Percentiles rank a stretch among this genome's conserved stretches.
Conservation (phyloP, 2,329 filamentous ascomycete species). For the Decorospora gaudefroyi region DNA sequence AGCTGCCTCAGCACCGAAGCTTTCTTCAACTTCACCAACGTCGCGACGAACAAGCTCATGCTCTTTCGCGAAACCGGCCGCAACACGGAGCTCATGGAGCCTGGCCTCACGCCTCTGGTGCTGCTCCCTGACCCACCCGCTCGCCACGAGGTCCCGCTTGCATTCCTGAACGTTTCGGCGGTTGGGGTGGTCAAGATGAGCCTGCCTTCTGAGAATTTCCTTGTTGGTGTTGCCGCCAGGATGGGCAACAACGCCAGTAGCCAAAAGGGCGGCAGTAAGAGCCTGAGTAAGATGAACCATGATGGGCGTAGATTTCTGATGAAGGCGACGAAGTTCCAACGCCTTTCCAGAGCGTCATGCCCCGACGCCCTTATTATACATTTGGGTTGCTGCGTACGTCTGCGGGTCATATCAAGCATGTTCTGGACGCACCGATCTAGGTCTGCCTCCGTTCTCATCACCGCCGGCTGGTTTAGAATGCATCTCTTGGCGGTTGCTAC, state of each 20-base stretch:
- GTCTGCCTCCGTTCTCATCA: conserved; percentile 5
- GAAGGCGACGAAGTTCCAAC: background rate
- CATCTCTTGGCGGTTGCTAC: conserved; percentile 14
- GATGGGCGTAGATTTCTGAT: background rate
- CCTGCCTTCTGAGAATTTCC: conserved; percentile 37
- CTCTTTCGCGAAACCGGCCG: conserved; percentile 44
- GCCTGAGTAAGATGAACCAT: conserved; percentile 39
- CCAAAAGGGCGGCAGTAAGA: conserved; percentile 30
- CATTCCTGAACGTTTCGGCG: conserved; percentile 45
- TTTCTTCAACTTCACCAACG: conserved; percentile 31
- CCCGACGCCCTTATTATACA: conserved; percentile 32
- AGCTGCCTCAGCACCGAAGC: conserved; percentile 33
- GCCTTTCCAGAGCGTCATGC: background rate
- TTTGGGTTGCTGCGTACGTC: conserved; percentile 4
- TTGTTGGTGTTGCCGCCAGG: conserved; percentile 48
- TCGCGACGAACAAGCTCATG: conserved; percentile 38
- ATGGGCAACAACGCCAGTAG: conserved; percentile 43
- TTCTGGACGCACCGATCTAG: conserved; percentile 19
- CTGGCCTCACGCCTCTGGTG: conserved; percentile 46
- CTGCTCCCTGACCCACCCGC: conserved; percentile 42
- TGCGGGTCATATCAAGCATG: conserved; percentile 14
- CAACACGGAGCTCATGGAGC: conserved; percentile 46
- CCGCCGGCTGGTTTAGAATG: conserved; percentile 7
- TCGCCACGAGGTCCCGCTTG: conserved; percentile 39
- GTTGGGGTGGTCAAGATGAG: conserved; percentile 46